phyloP scores from a whole-genome alignment of 495 filamentous ascomycete genomes.

The Aspergillus ellipticus region DNA sequence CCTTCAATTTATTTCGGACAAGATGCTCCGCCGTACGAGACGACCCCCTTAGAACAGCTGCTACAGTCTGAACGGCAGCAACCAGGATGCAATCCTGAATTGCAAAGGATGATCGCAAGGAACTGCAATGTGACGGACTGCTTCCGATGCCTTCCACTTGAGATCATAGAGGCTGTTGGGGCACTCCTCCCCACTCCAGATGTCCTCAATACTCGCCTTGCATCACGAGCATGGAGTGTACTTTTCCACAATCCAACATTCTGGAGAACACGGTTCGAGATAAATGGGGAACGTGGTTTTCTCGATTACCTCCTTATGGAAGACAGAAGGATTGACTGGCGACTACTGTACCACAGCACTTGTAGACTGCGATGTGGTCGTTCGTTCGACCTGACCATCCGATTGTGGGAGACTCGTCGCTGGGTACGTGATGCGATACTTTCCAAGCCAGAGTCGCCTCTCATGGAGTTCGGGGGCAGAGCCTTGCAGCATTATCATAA shows the following conservation, averaged over 20 bases:
- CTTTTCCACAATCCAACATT: not conserved
- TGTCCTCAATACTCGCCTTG: not conserved
- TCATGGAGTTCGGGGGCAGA: not conserved
- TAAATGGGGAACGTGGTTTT: not conserved
- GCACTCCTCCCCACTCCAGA: not conserved
- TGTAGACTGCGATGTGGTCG: not conserved
- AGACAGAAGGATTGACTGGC: constrained; percentile 2
- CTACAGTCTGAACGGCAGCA: not conserved
- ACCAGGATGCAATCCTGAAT: not conserved
- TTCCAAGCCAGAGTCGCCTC: not conserved
- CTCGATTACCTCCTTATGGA: not conserved
- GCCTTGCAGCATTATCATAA: constrained; percentile 5
- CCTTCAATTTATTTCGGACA: not conserved
- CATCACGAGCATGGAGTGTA: not conserved
- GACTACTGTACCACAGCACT: constrained; percentile 15
- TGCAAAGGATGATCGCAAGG: not conserved
- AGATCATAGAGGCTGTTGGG: not conserved
- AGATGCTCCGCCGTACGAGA: not conserved
- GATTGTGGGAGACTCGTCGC: not conserved
- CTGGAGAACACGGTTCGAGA: constrained; percentile 3
- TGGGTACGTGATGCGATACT: not conserved
- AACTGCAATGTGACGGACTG: not conserved
- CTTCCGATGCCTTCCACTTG: not conserved
- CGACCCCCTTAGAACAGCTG: not conserved
- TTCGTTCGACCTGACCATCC: not conserved